These are phyloP conservation scores for Isabelozyma gotoi DNA, from an alignment of 805 yeast genomes.

Conservation along the genomic window DNA sequence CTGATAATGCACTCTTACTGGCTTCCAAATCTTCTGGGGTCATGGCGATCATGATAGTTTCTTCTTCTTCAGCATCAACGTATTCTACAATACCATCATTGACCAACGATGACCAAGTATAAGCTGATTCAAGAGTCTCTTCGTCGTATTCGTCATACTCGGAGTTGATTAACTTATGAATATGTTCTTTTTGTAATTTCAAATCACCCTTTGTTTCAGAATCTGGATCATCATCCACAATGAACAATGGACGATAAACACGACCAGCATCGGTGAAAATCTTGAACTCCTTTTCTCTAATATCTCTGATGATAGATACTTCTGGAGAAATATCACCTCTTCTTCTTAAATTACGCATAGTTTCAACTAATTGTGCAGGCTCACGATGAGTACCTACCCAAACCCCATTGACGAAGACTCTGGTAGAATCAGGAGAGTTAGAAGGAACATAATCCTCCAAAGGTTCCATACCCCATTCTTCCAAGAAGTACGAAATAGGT, in stretches of 20 bases:
- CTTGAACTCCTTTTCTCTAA: slow-evolving; percentile 93
- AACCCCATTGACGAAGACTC: slow-evolving; percentile 96
- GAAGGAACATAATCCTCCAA: slow-evolving; percentile 94
- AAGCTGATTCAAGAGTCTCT: slow-evolving; percentile 54
- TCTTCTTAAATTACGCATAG: slow-evolving; percentile 89
- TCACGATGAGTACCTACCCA: slow-evolving; percentile 99
- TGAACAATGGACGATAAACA: slow-evolving; percentile 93
- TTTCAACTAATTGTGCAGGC: slow-evolving; percentile 87
- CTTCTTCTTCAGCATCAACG: slow-evolving; percentile 98
- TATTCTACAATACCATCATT: slow-evolving; percentile 90
- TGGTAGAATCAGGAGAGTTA: slow-evolving; percentile 84
- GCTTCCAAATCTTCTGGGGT: slow-evolving; percentile 93
- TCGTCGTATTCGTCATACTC: slow-evolving; percentile 63
- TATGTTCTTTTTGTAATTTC: slow-evolving; percentile 80
- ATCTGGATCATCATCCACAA: slow-evolving; percentile 83
- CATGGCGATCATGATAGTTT: slow-evolving; percentile 98
- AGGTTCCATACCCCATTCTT: slow-evolving; percentile 99
- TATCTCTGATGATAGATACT: slow-evolving; percentile 94
- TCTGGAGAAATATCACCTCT: slow-evolving; percentile 94
- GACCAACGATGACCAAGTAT: slow-evolving; percentile 83
- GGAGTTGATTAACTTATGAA: slow-evolving; percentile 62
- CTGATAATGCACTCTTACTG: slow-evolving; percentile 41
- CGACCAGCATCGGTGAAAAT: slow-evolving; percentile 98
- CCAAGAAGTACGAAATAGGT: slow-evolving; percentile 87
- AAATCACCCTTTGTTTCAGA: slow-evolving; percentile 73